Percentiles rank a stretch among this genome's conserved stretches.
These are phyloP conservation scores for Austropuccinia psidii DNA, from an alignment of 1,284 basidiomycete species.

Conservation along the genomic window DNA sequence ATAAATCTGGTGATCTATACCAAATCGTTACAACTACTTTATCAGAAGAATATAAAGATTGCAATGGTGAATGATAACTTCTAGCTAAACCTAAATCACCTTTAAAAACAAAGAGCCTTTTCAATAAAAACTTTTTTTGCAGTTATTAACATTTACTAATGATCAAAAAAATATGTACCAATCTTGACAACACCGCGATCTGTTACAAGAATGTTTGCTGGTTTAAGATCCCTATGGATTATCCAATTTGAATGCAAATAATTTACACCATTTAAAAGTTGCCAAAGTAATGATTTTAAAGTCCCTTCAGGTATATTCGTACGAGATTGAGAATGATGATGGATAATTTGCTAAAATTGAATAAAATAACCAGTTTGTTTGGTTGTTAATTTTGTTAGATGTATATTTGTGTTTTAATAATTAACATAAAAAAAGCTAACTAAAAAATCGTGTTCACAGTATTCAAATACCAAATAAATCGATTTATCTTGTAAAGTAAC, in stretches of 20 bases:
- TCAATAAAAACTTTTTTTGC: background rate
- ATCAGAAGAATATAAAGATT: conserved; percentile 32
- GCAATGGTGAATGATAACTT: conserved; percentile 59
- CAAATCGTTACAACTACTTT: conserved; percentile 90
- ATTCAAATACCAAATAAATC: conserved; percentile 98
- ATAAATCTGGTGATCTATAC: conserved; percentile 92
- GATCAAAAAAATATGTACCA: conserved; percentile 50
- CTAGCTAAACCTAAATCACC: conserved; percentile 83
- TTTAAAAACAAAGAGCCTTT: background rate
- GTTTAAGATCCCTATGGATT: conserved; percentile 90
- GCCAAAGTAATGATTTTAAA: conserved; percentile 86
- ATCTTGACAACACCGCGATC: conserved; percentile 87
- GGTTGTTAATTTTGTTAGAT: background rate
- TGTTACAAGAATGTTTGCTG: conserved; percentile 95
- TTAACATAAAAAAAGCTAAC: conserved; percentile 58
- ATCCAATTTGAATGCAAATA: conserved; percentile 94
- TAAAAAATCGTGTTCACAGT: conserved; percentile 95
- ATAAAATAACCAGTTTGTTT: background rate
- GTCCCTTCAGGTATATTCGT: conserved; percentile 64
- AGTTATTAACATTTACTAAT: background rate
- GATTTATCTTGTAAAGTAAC: conserved; percentile 96
- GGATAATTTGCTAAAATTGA: conserved; percentile 76
- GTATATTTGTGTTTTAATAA: background rate
- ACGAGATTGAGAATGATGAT: conserved; percentile 88
- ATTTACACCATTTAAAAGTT: conserved; percentile 88